Conservation (phyloP, 2,329 filamentous ascomycete genomes). For the Cadophora sp. region DNA sequence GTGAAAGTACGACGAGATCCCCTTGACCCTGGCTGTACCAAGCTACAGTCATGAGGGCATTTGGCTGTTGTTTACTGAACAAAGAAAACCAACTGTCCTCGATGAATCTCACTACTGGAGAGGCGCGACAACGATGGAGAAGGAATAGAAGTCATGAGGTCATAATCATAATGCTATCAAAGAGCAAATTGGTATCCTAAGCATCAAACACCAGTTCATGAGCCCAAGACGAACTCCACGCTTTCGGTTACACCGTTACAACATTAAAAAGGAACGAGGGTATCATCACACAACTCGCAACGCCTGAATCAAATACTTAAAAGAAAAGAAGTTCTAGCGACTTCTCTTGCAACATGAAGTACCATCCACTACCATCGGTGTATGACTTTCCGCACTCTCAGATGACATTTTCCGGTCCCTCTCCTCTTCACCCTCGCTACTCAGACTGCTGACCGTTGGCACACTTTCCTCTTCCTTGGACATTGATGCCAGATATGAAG, state of each 20-base stretch:
- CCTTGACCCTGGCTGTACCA: too few relatives aligned
- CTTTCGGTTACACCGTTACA: too few relatives aligned
- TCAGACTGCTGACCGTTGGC: background rate
- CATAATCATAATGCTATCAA: background rate
- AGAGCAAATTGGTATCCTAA: background rate
- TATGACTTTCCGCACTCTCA: background rate
- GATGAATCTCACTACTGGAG: too few relatives aligned
- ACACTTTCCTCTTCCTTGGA: background rate
- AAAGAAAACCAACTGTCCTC: too few relatives aligned
- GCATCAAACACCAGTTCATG: background rate
- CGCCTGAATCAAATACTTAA: background rate
- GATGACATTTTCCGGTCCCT: background rate
- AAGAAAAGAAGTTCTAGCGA: background rate
- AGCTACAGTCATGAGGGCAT: too few relatives aligned
- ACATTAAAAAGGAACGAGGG: background rate
- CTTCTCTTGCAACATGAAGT: slow-evolving; percentile 7
- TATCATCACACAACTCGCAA: background rate
- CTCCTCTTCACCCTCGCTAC: slow-evolving; percentile 16
- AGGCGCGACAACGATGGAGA: background rate
- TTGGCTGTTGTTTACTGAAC: too few relatives aligned
- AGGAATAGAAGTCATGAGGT: background rate
- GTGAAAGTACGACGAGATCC: too few relatives aligned
- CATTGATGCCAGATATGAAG: background rate
- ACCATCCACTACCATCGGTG: slow-evolving; percentile 18
- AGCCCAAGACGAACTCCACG: background rate